These are phyloP conservation scores for Chenopodium formosanum DNA, from an alignment of 148 eudicot genomes.

Conservation along the genomic window DNA sequence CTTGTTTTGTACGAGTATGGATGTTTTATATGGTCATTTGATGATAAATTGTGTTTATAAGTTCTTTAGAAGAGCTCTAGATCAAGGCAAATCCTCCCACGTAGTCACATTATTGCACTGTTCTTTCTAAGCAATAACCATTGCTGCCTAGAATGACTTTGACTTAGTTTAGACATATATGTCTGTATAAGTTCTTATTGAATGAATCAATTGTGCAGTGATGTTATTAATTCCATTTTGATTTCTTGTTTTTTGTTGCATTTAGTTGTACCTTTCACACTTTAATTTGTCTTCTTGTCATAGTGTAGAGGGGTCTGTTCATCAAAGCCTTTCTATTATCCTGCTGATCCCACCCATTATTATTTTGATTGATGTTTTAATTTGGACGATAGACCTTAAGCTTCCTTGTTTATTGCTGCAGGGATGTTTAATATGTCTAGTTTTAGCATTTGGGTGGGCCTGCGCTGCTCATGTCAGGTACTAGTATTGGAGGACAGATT, in stretches of 20 bases:
- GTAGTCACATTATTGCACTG: neutral
- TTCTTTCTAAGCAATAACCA: neutral
- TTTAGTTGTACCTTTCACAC: neutral
- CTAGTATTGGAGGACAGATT: neutral
- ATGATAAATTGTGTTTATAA: neutral
- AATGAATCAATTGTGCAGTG: neutral
- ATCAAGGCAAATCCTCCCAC: neutral
- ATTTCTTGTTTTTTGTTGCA: neutral
- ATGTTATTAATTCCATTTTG: neutral
- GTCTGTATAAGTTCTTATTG: neutral
- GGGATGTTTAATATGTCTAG: conserved; percentile 76
- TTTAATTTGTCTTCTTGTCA: neutral
- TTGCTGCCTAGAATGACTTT: neutral
- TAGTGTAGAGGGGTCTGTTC: neutral
- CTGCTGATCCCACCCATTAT: neutral
- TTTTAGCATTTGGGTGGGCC: conserved; percentile 83
- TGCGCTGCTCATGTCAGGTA: conserved; percentile 90
- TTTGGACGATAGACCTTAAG: neutral
- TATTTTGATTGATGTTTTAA: too few relatives aligned
- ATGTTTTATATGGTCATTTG: neutral
- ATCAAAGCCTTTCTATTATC: neutral
- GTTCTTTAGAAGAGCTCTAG: neutral
- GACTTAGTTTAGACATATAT: neutral
- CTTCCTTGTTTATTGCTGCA: conserved; percentile 34
- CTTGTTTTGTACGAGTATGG: neutral